Evolutionary conservation across 176 grass and related monocot species (phyloP).

Genomic region (Cocos nucifera): DNA sequence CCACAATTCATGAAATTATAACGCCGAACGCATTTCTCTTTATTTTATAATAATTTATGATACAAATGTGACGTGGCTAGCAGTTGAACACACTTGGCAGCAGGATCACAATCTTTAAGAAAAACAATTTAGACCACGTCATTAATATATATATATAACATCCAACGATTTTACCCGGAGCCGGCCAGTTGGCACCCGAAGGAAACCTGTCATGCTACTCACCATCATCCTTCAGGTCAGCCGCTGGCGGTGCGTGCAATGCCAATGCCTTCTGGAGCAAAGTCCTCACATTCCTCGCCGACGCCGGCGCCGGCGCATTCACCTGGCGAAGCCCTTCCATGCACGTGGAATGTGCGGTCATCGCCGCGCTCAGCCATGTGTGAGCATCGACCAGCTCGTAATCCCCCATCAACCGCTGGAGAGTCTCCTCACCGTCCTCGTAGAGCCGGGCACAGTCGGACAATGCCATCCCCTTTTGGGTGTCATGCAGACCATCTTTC

Average conservation of each 20-base stretch:
- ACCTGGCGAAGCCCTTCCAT: not conserved
- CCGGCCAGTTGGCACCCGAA: too few relatives aligned
- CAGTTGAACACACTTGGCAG: too few relatives aligned
- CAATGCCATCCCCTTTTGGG: not conserved
- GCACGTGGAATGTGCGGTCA: conserved; percentile 19
- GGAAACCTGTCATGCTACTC: not conserved
- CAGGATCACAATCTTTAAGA: too few relatives aligned
- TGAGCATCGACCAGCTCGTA: conserved; percentile 10
- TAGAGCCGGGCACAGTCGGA: conserved; percentile 12
- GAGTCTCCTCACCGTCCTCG: conserved; percentile 2
- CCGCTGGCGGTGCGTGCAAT: conserved; percentile 1
- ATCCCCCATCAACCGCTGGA: conserved; percentile 4
- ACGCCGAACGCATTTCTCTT: too few relatives aligned
- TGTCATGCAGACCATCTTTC: too few relatives aligned
- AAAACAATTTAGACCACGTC: too few relatives aligned
- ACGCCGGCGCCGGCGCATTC: not conserved
- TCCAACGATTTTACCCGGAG: too few relatives aligned
- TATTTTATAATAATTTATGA: too few relatives aligned
- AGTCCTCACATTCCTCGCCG: not conserved
- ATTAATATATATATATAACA: too few relatives aligned
- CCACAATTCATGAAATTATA: too few relatives aligned
- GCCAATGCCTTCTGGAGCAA: conserved; percentile 1
- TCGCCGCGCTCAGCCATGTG: conserved; percentile 23
- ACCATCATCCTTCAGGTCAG: not conserved
- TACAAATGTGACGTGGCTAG: too few relatives aligned